Evolutionary conservation across 139 green algal species (phyloP).

Genomic region (Micromonas commoda): DNA sequence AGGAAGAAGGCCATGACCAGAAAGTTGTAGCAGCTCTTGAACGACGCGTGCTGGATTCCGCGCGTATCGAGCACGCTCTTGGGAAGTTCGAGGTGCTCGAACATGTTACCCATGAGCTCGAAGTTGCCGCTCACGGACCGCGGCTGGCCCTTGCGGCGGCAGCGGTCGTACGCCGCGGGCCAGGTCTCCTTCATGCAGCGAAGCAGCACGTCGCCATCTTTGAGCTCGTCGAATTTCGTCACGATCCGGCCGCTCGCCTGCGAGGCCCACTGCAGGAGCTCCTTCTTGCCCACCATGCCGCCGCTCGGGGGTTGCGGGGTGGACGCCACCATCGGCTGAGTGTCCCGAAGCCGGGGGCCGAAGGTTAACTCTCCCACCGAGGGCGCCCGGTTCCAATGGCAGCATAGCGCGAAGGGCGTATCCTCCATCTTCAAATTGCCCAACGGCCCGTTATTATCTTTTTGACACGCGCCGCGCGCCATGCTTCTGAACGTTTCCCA

Average conservation of each 20-base stretch:
- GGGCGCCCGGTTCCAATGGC: too few relatives aligned
- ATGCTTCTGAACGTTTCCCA: too few relatives aligned
- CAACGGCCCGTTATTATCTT: too few relatives aligned
- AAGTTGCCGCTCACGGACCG: not conserved
- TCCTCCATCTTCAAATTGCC: too few relatives aligned
- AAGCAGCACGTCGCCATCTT: not conserved
- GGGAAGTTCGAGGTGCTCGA: not conserved
- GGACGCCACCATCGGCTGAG: not conserved
- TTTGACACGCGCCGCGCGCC: too few relatives aligned
- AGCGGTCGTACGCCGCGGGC: too few relatives aligned
- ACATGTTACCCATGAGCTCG: not conserved
- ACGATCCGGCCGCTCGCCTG: not conserved
- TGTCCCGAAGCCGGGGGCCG: too few relatives aligned
- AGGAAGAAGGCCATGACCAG: constrained; percentile 3
- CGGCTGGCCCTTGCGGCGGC: too few relatives aligned
- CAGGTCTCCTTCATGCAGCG: not conserved
- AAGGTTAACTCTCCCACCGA: too few relatives aligned
- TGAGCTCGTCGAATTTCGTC: not conserved
- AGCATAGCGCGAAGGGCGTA: too few relatives aligned
- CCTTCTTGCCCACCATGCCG: not conserved
- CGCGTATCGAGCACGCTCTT: not conserved
- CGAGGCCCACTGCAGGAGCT: constrained; percentile 7
- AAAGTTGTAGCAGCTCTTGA: not conserved
- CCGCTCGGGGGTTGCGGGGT: too few relatives aligned
- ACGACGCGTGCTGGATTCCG: not conserved